Conservation (phyloP, 1,139 yeast genomes). For the Tardiomyces digboiensis region DNA sequence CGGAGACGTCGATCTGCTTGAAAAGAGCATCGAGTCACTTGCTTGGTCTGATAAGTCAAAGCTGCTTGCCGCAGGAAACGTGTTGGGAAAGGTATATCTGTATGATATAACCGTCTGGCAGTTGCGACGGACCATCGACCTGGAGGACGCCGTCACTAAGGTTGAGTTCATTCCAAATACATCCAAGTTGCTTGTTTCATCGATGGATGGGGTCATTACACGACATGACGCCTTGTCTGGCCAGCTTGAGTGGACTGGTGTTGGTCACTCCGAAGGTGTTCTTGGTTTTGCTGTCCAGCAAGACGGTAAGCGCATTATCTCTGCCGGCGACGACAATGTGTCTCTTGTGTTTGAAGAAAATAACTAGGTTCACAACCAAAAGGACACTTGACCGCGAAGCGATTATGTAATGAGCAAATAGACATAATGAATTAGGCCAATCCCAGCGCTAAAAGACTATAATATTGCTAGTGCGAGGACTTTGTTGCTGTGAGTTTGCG, state of each 20-base stretch:
- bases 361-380: too few relatives aligned
- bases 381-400: too few relatives aligned
- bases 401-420: too few relatives aligned
- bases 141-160: slow-evolving; percentile 79
- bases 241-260: slow-evolving; percentile 60
- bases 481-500: slow-evolving; percentile 34
- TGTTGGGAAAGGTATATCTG: slow-evolving; percentile 73
- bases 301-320: slow-evolving; percentile 60
- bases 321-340: slow-evolving; percentile 99
- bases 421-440: too few relatives aligned
- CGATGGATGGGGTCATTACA: slow-evolving; percentile 79
- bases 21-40: slow-evolving; percentile 78
- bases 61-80: slow-evolving; percentile 78
- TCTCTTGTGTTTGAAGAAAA: slow-evolving; percentile 61
- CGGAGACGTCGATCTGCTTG: slow-evolving; percentile 49
- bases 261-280: slow-evolving; percentile 92
- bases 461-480: too few relatives aligned
- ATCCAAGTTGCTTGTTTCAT: slow-evolving; percentile 57
- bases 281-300: slow-evolving; percentile 66
- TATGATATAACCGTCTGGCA: slow-evolving; percentile 86
- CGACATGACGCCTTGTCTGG: slow-evolving; percentile 91
- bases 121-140: slow-evolving; percentile 57
- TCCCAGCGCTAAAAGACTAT: too few relatives aligned
- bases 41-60: slow-evolving; percentile 63
- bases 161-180: slow-evolving; percentile 51